Base-by-base conservation (phyloP, 2,329 filamentous ascomycete genomes). In the Fonsecaea multimorphosa region DNA sequence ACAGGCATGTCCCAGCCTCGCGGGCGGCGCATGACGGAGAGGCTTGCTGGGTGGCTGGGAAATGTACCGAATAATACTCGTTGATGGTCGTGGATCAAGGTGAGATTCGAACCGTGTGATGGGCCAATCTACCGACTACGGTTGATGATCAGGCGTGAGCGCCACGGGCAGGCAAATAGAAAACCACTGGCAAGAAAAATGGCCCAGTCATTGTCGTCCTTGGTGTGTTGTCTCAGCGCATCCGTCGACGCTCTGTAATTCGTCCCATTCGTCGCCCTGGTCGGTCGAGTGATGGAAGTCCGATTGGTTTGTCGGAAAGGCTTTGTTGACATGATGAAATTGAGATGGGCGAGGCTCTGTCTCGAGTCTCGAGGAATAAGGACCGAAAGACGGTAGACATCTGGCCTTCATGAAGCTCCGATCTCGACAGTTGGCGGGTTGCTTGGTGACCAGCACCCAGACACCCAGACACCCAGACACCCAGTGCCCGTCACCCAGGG, bases 261-360 rank as follows among this genome's bases (percentile, higher is more conserved):
- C 44, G 44, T 24, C 44, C 44, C 44, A 49, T 49, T 49, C 44
- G 44, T 49, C 44, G 44, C 44, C 44, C 44, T 49, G 44, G 44
- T 49, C 44, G 44, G 44, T 49, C 44, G 44, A 49, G 44, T 14
- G 44, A 49, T 49, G 44, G 44, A 9, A 49, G 44, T 49, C 44
- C 44, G 44, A 49, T 49, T 49, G 44, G 44, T 49, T 49, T 49
- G 44, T 49, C 44, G 44, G 44, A 24, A 27, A 24, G 44, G 19
- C n/a, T 49, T 49, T 49, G 44, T 49, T 49, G 44, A 49, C 44
- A 49, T 49, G 44, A 49, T 49, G 44, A 49, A 49, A 49, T 49
- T 49, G 44, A 49, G 44, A 49, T 24, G 44, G 38, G 44, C 44
- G 44, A 49, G 44, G 44, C 44, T 49, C 19, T 12, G 6, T 2